Conservation (phyloP, 371 early-diverging fungal species). For the Mucor indicus region DNA sequence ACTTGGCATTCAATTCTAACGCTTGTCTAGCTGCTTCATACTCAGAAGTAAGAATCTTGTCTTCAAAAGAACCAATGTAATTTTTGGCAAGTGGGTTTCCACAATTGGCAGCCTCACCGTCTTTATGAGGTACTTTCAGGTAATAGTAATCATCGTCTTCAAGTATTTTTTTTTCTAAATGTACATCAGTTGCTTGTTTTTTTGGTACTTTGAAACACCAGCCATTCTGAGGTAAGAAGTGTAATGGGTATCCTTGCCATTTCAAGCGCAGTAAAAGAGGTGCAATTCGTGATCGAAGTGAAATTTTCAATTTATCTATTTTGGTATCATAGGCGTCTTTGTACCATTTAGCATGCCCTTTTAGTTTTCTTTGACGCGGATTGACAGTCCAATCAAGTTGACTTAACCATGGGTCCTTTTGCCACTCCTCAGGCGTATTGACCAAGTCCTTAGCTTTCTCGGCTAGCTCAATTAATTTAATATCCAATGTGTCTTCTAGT, state of each 20-base stretch:
- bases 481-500: slow-evolving; percentile 55
- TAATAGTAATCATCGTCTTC: slow-evolving; percentile 51
- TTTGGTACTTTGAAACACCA: slow-evolving; percentile 78
- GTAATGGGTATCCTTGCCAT: slow-evolving; percentile 86
- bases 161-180: slow-evolving; percentile 16
- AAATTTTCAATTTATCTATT: slow-evolving; percentile 54
- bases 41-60: slow-evolving; percentile 71
- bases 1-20: slow-evolving; percentile 71
- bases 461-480: slow-evolving; percentile 63
- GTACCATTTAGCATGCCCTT: slow-evolving; percentile 88
- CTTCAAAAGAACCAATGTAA: slow-evolving; percentile 77
- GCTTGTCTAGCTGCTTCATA: slow-evolving; percentile 77
- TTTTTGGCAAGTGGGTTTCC: slow-evolving; percentile 87
- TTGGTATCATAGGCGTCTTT: slow-evolving; percentile 71
- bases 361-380: slow-evolving; percentile 46
- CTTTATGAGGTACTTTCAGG: slow-evolving; percentile 84
- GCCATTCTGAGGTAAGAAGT: slow-evolving; percentile 60
- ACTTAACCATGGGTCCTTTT: slow-evolving; percentile 81
- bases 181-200: slow-evolving; percentile 2
- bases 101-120: slow-evolving; percentile 79
- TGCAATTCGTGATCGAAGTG: slow-evolving; percentile 71
- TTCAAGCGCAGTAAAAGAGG: slow-evolving; percentile 82
- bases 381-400: slow-evolving; percentile 82
- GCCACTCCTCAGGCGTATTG: slow-evolving; percentile 25
- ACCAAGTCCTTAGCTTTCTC: slow-evolving; percentile 58